Percentiles rank a stretch among this genome's conserved stretches.
Conservation (phyloP, 2,329 filamentous ascomycete genomes). For the Hymenoscyphus albidus region DNA sequence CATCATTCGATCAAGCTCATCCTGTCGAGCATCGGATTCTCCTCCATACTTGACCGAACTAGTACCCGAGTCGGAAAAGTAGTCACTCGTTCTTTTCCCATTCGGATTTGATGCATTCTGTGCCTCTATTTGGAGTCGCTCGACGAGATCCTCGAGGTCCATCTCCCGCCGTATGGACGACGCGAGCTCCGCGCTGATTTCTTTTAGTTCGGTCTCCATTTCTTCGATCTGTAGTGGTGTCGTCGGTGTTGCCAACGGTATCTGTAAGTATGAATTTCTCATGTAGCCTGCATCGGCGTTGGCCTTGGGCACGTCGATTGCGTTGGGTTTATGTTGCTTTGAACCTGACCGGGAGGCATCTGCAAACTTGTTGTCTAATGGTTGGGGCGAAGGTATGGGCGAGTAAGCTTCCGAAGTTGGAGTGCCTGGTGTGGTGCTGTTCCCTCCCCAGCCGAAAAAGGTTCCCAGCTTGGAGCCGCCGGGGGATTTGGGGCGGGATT, state of each 20-base stretch:
- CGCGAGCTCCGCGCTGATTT: slow-evolving; percentile 89
- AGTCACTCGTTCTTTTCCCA: slow-evolving; percentile 82
- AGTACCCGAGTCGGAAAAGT: slow-evolving; percentile 94
- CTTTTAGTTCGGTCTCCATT: slow-evolving; percentile 89
- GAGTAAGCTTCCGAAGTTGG: slow-evolving; percentile 55
- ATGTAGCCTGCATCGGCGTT: slow-evolving; percentile 41
- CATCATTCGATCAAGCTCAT: slow-evolving; percentile 78
- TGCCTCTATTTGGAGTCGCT: slow-evolving; percentile 76
- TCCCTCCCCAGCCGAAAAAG: slow-evolving; percentile 63
- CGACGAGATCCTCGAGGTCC: slow-evolving; percentile 91
- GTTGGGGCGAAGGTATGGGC: slow-evolving; percentile 52
- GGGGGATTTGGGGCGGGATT: slow-evolving; percentile 44
- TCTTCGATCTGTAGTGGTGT: slow-evolving; percentile 66
- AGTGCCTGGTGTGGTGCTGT: slow-evolving; percentile 48
- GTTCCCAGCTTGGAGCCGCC: slow-evolving; percentile 52
- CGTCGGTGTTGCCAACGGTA: slow-evolving; percentile 34
- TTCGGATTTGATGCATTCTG: slow-evolving; percentile 49
- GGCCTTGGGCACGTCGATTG: slow-evolving; percentile 35
- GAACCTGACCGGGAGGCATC: slow-evolving; percentile 26
- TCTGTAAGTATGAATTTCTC: slow-evolving; percentile 30
- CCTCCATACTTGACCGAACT: slow-evolving; percentile 69
- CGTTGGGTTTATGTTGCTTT: slow-evolving; percentile 36
- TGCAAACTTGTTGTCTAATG: slow-evolving; percentile 35
- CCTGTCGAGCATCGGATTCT: slow-evolving; percentile 57
- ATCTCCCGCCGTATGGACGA: slow-evolving; percentile 92